Conservation (phyloP, 306 rosid species). For the Ceratonia siliqua region DNA sequence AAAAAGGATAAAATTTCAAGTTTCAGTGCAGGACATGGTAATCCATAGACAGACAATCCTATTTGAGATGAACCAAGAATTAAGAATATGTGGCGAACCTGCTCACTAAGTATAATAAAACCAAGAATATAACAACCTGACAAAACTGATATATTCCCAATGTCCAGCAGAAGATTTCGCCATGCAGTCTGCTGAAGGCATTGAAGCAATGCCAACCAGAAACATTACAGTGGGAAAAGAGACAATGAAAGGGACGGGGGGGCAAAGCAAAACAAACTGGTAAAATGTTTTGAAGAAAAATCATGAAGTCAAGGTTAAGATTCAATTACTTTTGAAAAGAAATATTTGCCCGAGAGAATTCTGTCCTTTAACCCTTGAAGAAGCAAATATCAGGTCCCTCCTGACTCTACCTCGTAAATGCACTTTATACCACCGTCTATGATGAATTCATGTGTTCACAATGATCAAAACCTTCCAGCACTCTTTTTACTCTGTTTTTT, state of each 20-base stretch:
- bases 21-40: not conserved
- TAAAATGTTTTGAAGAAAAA: slow-evolving; percentile 15
- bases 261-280: slow-evolving; percentile 1
- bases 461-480: not conserved
- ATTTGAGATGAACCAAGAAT: slow-evolving; percentile 5
- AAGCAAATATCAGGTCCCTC: slow-evolving; percentile 36
- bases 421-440: slow-evolving; percentile 13
- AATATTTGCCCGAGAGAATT: slow-evolving; percentile 8
- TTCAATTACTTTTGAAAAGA: slow-evolving; percentile 10
- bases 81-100: not conserved
- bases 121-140: slow-evolving; percentile 6
- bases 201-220: slow-evolving; percentile 2
- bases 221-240: not conserved
- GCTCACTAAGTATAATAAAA: slow-evolving; percentile 1
- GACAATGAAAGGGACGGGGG: not conserved
- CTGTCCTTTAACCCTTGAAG: slow-evolving; percentile 32
- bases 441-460: slow-evolving; percentile 12
- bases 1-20: not conserved
- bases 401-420: slow-evolving; percentile 33
- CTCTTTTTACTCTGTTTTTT: not conserved
- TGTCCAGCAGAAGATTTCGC: not conserved
- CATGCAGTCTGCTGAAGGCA: slow-evolving; percentile 3
- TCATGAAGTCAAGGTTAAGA: slow-evolving; percentile 31
- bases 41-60: slow-evolving; percentile 2
- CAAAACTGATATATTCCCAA: not conserved